Conservation (phyloP, 305 asterid genomes). For the Petunia hybrid region DNA sequence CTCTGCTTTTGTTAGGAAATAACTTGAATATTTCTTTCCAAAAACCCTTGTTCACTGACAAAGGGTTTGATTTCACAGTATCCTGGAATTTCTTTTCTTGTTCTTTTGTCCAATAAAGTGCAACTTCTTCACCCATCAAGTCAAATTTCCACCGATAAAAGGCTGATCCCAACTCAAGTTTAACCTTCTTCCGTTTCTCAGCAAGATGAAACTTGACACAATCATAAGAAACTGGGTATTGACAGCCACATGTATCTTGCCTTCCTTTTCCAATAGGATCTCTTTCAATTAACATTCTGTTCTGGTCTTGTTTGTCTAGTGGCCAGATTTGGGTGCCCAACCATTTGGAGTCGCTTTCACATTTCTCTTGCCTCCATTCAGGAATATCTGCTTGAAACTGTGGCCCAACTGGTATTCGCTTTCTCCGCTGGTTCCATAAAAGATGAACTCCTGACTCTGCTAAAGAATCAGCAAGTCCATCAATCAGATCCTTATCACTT, state of each 20-base stretch:
- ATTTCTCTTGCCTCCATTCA: slow-evolving; percentile 34
- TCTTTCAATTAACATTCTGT: slow-evolving; percentile 55
- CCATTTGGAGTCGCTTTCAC: slow-evolving; percentile 40
- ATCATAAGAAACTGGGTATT: slow-evolving; percentile 51
- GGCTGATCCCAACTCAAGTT: slow-evolving; percentile 65
- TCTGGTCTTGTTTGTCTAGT: slow-evolving; percentile 29
- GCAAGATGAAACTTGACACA: slow-evolving; percentile 64
- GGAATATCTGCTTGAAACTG: slow-evolving; percentile 40
- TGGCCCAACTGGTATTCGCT: slow-evolving; percentile 33
- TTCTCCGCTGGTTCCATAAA: not conserved
- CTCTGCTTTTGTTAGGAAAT: slow-evolving; percentile 60
- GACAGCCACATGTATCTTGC: slow-evolving; percentile 69
- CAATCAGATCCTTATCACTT: slow-evolving; percentile 39
- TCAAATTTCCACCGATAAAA: slow-evolving; percentile 63
- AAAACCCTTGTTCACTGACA: slow-evolving; percentile 40
- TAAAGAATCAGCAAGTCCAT: slow-evolving; percentile 18
- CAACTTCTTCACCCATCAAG: slow-evolving; percentile 63
- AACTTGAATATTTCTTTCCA: slow-evolving; percentile 71
- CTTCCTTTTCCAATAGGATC: slow-evolving; percentile 81
- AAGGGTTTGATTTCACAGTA: slow-evolving; percentile 53
- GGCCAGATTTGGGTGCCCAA: slow-evolving; percentile 38
- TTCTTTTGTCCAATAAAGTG: slow-evolving; percentile 58
- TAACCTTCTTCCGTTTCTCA: slow-evolving; percentile 57
- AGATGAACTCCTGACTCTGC: slow-evolving; percentile 20
- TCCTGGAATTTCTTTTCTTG: slow-evolving; percentile 59